Percentiles rank a stretch among this genome's conserved stretches.
Conservation (phyloP, 495 filamentous ascomycete species). For the Penicillium coprophilum region DNA sequence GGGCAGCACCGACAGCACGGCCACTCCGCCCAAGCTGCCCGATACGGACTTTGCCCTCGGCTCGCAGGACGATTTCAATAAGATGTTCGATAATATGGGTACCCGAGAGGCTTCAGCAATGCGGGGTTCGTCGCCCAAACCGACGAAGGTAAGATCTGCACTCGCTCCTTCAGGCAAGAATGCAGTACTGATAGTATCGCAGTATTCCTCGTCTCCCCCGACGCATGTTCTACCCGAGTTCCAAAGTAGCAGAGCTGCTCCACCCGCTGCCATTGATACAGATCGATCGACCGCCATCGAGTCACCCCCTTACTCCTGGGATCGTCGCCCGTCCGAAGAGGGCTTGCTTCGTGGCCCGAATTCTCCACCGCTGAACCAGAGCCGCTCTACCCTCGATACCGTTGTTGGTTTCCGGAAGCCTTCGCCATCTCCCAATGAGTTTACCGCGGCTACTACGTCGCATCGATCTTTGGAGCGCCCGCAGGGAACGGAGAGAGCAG, state of each 20-base stretch:
- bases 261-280: conserved; percentile 57
- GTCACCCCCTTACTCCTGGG: conserved; percentile 66
- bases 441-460: conserved; percentile 33
- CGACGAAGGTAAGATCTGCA: conserved; percentile 22
- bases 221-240: conserved; percentile 18
- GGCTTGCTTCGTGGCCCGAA: conserved; percentile 49
- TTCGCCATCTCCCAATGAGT: conserved; percentile 26
- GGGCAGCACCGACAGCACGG: conserved; percentile 60
- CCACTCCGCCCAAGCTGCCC: conserved; percentile 68
- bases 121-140: conserved; percentile 27
- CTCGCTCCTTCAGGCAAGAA: background rate
- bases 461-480: conserved; percentile 41
- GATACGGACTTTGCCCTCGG: conserved; percentile 54
- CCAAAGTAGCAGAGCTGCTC: conserved; percentile 24
- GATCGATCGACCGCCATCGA: conserved; percentile 57
- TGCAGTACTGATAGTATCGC: conserved; percentile 17
- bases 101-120: conserved; percentile 51
- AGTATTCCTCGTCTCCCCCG: conserved; percentile 29
- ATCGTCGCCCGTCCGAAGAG: conserved; percentile 64
- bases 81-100: conserved; percentile 62
- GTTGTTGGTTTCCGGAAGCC: conserved; percentile 17
- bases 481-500: conserved; percentile 31
- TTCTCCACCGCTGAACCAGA: conserved; percentile 1
- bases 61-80: conserved; percentile 61
- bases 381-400: conserved; percentile 13